These are phyloP conservation scores for Talaromyces sp. DNA, from an alignment of 2,329 filamentous ascomycete species.

Conservation along the genomic window DNA sequence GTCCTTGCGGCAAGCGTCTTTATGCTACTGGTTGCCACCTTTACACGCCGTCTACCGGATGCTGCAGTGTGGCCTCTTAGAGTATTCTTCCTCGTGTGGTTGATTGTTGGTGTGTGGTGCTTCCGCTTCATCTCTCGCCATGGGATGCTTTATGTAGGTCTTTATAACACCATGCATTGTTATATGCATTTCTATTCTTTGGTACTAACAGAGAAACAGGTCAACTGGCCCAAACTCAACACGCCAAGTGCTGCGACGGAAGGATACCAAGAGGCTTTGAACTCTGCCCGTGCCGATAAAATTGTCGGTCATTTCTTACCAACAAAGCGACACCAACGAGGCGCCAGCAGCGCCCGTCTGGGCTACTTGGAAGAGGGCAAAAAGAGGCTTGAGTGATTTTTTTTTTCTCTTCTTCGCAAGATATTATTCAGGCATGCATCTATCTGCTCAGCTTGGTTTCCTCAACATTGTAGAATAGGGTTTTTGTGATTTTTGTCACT, in stretches of 20 bases:
- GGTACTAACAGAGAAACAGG: slow-evolving; percentile 39
- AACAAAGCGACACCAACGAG: slow-evolving; percentile 65
- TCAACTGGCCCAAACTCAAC: slow-evolving; percentile 97
- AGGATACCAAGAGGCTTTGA: slow-evolving; percentile 80
- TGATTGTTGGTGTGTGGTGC: slow-evolving; percentile 64
- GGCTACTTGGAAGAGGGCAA: slow-evolving; percentile 93
- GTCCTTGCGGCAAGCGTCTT: slow-evolving; percentile 81
- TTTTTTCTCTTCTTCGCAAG: slow-evolving; percentile 11
- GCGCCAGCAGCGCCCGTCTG: slow-evolving; percentile 75
- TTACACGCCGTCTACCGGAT: slow-evolving; percentile 67
- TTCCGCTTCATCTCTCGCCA: slow-evolving; percentile 73
- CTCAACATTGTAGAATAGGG: background rate
- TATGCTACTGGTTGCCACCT: slow-evolving; percentile 68
- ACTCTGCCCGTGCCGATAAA: slow-evolving; percentile 74
- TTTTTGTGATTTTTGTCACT: background rate
- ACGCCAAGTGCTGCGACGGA: slow-evolving; percentile 81
- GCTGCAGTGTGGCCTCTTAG: slow-evolving; percentile 75
- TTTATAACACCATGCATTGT: background rate
- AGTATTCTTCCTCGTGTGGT: slow-evolving; percentile 75
- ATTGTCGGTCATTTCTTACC: slow-evolving; percentile 70
- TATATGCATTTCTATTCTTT: background rate
- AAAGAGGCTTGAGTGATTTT: slow-evolving; percentile 75
- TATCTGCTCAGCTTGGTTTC: background rate
- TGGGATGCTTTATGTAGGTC: slow-evolving; percentile 89
- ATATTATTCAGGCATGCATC: background rate